Evolutionary conservation across 202 grass and related monocot species (phyloP).

Genomic region (Cymbopogon flexuosus): DNA sequence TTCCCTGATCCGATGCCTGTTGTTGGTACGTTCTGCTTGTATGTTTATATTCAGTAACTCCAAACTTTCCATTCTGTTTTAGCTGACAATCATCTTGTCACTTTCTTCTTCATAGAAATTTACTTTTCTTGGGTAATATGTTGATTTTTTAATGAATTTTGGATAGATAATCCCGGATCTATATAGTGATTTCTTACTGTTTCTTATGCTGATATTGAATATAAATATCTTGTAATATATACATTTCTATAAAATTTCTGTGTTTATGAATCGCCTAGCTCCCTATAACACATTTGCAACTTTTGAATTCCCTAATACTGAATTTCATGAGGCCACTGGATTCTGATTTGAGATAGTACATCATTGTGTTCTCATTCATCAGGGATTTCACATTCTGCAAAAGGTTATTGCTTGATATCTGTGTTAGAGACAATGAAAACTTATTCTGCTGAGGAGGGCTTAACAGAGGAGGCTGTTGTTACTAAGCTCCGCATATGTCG

Average conservation of each 20-base stretch:
- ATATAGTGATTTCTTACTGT: not conserved
- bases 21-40: constrained; percentile 61
- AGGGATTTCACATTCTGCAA: constrained; percentile 86
- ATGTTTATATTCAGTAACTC: constrained; percentile 25
- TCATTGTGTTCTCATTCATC: constrained; percentile 32
- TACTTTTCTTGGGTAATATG: not conserved
- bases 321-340: not conserved
- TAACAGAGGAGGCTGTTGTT: constrained; percentile 89
- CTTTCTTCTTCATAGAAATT: not conserved
- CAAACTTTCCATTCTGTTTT: not conserved
- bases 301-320: constrained; percentile 16
- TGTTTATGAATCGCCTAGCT: not conserved
- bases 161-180: not conserved
- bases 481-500: constrained; percentile 74
- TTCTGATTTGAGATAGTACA: constrained; percentile 20
- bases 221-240: not conserved
- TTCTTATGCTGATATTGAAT: not conserved
- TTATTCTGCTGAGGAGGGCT: constrained; percentile 84
- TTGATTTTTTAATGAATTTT: constrained; percentile 10
- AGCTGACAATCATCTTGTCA: not conserved
- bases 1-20: constrained; percentile 99
- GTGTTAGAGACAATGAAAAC: constrained; percentile 97
- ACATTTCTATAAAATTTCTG: not conserved
- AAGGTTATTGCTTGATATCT: constrained; percentile 92
- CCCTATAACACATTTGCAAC: not conserved